A percentile compares a stretch with the other conserved stretches of the same genome.
Evolutionary conservation across 148 eudicot genomes (phyloP).

Genomic region (Vaccinium darrowii): DNA sequence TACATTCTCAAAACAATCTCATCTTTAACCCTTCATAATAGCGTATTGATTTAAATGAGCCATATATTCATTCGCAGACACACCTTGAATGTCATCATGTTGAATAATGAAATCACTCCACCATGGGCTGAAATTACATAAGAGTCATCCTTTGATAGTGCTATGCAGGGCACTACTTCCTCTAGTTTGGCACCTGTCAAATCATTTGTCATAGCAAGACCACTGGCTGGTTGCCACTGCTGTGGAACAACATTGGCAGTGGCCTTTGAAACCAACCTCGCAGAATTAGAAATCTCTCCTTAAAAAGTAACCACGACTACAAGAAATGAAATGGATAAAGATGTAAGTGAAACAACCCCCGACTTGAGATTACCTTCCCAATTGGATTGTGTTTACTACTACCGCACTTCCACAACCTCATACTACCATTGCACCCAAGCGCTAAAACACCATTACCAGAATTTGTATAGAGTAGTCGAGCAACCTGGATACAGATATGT

Average conservation of each 20-base stretch:
- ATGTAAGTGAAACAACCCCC: background rate
- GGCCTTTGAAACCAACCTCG: slow-evolving; percentile 54
- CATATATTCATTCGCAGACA: background rate
- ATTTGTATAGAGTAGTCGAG: slow-evolving; percentile 46
- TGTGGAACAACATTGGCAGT: slow-evolving; percentile 85
- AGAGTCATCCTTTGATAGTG: too few relatives aligned
- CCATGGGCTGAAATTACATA: too few relatives aligned
- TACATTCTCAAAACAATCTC: too few relatives aligned
- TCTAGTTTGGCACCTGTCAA: slow-evolving; percentile 5
- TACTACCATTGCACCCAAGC: slow-evolving; percentile 53
- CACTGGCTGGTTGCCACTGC: slow-evolving; percentile 96
- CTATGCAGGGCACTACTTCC: too few relatives aligned
- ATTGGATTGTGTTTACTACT: slow-evolving; percentile 73
- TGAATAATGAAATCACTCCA: too few relatives aligned
- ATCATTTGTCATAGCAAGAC: slow-evolving; percentile 88
- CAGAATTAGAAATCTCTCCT: slow-evolving; percentile 21
- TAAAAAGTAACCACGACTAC: background rate
- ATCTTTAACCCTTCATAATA: too few relatives aligned
- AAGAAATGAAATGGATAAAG: background rate
- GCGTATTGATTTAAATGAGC: background rate
- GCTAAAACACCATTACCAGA: too few relatives aligned
- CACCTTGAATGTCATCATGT: too few relatives aligned
- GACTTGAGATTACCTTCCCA: slow-evolving; percentile 58
- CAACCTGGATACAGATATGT: slow-evolving; percentile 44
- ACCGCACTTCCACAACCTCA: slow-evolving; percentile 81